Percentiles rank a stretch among this genome's conserved stretches.
Conservation (phyloP, 2,329 filamentous ascomycete species). For the Fusarium sp. region DNA sequence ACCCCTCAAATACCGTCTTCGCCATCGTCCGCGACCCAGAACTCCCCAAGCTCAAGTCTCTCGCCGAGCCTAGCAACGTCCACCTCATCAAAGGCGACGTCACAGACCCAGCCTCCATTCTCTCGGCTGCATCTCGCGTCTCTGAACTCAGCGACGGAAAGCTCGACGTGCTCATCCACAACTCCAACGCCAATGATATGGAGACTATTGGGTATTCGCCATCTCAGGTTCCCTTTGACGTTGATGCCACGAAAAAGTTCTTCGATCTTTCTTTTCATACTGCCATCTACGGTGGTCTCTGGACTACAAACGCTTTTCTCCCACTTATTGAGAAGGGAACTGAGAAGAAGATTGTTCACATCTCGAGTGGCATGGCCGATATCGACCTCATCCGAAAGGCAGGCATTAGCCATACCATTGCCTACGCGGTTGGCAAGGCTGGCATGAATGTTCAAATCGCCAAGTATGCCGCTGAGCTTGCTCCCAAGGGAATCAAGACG, state of each 20-base stretch:
- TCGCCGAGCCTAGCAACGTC: not conserved
- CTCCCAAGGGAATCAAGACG: not conserved
- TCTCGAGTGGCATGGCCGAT: not conserved
- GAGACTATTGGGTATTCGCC: not conserved
- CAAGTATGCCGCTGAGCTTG: not conserved
- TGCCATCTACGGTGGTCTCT: not conserved
- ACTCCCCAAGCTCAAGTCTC: not conserved
- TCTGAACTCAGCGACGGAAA: not conserved
- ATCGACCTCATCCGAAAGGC: not conserved
- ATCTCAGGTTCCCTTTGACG: not conserved
- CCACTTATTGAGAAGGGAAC: not conserved
- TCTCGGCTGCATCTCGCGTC: not conserved
- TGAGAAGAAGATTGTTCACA: not conserved
- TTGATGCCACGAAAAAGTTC: not conserved
- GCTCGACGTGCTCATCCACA: not conserved
- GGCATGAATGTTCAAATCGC: not conserved
- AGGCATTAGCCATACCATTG: not conserved
- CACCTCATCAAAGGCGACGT: constrained; percentile 4
- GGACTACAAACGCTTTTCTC: not conserved
- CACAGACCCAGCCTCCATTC: not conserved
- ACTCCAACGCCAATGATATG: not conserved
- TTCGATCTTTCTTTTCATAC: not conserved
- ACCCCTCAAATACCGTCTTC: not conserved
- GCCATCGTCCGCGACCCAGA: not conserved
- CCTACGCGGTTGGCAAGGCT: not conserved